Evolutionary conservation across 2,329 filamentous ascomycete genomes (phyloP).

Genomic region (Penicillium brasilianum): DNA sequence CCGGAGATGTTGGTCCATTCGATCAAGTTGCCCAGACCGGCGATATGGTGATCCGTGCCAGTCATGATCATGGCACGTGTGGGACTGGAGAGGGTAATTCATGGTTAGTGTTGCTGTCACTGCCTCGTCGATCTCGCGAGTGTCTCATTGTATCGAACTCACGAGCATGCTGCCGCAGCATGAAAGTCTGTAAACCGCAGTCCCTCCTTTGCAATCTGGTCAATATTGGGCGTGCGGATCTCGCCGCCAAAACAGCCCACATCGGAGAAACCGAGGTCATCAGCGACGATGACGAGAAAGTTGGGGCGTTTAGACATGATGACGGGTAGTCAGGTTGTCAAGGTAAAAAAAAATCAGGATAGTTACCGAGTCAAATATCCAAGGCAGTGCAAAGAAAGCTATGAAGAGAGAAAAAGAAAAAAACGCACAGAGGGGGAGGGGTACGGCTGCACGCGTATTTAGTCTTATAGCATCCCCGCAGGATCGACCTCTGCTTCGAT

Average conservation of each 20-base stretch:
- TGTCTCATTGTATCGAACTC: background rate
- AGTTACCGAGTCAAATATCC: background rate
- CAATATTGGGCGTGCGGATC: slow-evolving; percentile 65
- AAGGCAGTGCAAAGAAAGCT: background rate
- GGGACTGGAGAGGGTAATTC: slow-evolving; percentile 40
- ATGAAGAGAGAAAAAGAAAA: background rate
- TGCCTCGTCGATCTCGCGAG: background rate
- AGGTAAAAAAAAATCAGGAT: background rate
- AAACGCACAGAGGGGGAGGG: background rate
- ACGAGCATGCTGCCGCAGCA: slow-evolving; percentile 66
- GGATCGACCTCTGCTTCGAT: slow-evolving; percentile 1
- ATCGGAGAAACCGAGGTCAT: slow-evolving; percentile 66
- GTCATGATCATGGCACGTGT: slow-evolving; percentile 70
- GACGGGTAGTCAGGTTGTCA: background rate
- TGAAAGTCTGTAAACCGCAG: slow-evolving; percentile 69
- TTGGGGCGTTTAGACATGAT: slow-evolving; percentile 57
- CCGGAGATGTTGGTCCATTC: slow-evolving; percentile 63
- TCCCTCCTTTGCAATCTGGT: slow-evolving; percentile 58
- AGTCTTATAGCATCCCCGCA: slow-evolving; percentile 7
- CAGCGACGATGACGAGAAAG: slow-evolving; percentile 64
- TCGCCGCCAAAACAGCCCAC: slow-evolving; percentile 64
- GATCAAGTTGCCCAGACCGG: slow-evolving; percentile 62
- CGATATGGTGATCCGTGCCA: slow-evolving; percentile 63
- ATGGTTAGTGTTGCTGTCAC: background rate
- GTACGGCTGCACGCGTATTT: slow-evolving; percentile 1